Conservation (phyloP, 768 basidiomycete species). For the Gelatoporia subvermispora region DNA sequence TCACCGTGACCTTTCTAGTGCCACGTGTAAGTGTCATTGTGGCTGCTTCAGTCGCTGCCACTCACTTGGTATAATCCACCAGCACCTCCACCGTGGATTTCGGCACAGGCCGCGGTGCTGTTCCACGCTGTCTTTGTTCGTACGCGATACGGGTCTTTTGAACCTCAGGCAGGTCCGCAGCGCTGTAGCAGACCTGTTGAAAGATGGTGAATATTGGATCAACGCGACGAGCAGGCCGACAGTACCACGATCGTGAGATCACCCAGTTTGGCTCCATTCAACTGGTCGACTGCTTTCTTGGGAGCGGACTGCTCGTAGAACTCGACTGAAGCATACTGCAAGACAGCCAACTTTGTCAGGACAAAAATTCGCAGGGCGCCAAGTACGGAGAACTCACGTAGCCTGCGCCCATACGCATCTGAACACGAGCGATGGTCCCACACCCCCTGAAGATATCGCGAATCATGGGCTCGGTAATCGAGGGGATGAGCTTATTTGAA, state of each 20-base stretch:
- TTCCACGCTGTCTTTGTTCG: background rate
- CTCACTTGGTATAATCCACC: conserved; percentile 1
- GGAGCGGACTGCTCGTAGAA: conserved; percentile 37
- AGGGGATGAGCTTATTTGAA: conserved; percentile 23
- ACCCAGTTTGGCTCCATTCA: conserved; percentile 33
- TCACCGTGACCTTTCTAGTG: conserved; percentile 1
- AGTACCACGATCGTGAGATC: conserved; percentile 38
- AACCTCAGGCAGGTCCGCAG: conserved; percentile 30
- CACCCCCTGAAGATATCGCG: conserved; percentile 30
- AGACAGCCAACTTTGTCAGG: background rate
- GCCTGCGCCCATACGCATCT: conserved; percentile 33
- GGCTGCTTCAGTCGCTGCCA: background rate
- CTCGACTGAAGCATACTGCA: conserved; percentile 47
- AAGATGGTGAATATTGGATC: background rate
- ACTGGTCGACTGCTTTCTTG: conserved; percentile 32
- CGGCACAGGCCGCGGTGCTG: background rate
- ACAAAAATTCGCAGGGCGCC: background rate
- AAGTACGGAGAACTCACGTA: background rate
- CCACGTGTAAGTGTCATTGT: background rate
- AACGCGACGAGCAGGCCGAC: conserved; percentile 11
- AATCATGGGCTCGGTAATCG: conserved; percentile 31
- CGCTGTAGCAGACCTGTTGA: conserved; percentile 12
- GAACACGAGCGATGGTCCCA: conserved; percentile 30
- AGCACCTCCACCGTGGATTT: background rate
- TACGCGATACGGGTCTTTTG: conserved; percentile 2